Percentiles rank a stretch among this genome's conserved stretches.
These are phyloP conservation scores for Aulographum hederae DNA, from an alignment of 2,329 filamentous ascomycete genomes.

Conservation along the genomic window DNA sequence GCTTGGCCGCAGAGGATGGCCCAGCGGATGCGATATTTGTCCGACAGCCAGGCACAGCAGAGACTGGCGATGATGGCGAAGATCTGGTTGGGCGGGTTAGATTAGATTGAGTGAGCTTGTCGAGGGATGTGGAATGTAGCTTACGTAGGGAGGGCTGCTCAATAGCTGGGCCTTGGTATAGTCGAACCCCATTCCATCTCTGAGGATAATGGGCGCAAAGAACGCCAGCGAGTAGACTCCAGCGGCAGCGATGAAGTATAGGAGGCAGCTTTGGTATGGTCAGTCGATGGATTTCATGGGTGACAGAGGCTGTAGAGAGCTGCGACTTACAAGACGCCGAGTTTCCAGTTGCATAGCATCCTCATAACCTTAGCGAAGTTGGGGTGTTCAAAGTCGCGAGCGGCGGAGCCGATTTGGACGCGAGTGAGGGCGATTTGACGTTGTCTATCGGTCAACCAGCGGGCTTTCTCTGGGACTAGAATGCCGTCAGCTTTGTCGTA, in stretches of 20 bases:
- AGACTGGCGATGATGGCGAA: constrained; percentile 3
- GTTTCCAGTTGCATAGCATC: constrained; percentile 8
- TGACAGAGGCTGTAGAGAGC: too few relatives aligned
- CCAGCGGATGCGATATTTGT: constrained; percentile 13
- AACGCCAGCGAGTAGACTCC: constrained; percentile 12
- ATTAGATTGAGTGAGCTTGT: not conserved
- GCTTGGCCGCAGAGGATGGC: constrained; percentile 12
- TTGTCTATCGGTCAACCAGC: too few relatives aligned
- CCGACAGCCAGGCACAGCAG: constrained; percentile 12
- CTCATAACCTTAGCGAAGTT: too few relatives aligned
- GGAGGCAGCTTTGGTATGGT: too few relatives aligned
- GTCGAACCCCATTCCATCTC: constrained; percentile 33
- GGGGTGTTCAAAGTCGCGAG: too few relatives aligned
- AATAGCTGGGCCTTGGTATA: constrained; percentile 22
- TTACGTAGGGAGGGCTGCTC: constrained; percentile 3
- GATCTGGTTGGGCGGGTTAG: too few relatives aligned
- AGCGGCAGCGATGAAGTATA: too few relatives aligned
- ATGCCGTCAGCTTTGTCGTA: constrained; percentile 10
- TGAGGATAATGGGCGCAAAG: constrained; percentile 11
- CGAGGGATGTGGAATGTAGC: not conserved
- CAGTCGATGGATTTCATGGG: too few relatives aligned
- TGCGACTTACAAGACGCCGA: constrained; percentile 7
- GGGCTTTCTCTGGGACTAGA: too few relatives aligned
- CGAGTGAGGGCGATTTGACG: too few relatives aligned
- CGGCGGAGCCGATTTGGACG: too few relatives aligned